Conservation (phyloP, 2,329 filamentous ascomycete species). For the Tolypocladium album region DNA sequence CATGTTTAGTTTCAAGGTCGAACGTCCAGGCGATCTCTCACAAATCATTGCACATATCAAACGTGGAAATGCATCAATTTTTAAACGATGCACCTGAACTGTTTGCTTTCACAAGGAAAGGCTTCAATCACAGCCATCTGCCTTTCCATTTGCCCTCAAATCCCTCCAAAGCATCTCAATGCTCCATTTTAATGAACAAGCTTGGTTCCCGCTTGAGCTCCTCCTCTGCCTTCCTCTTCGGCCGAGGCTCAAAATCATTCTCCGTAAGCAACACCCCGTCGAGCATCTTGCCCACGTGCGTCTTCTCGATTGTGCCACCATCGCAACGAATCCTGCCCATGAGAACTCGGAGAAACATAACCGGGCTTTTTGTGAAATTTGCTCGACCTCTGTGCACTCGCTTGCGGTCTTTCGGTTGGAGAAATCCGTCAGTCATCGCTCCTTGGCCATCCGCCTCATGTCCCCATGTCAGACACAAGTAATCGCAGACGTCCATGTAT, state of each 20-base stretch:
- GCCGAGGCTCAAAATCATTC: constrained; percentile 9
- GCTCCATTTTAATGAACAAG: background rate
- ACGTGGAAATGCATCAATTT: too few relatives aligned
- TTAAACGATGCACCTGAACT: too few relatives aligned
- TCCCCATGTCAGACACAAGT: constrained; percentile 35
- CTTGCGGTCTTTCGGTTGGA: constrained; percentile 5
- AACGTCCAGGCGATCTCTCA: too few relatives aligned
- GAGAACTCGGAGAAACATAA: constrained; percentile 25
- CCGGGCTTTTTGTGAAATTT: constrained; percentile 19
- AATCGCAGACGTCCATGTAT: constrained; percentile 40
- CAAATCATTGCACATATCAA: too few relatives aligned
- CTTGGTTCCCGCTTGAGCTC: background rate
- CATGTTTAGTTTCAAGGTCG: too few relatives aligned
- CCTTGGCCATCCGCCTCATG: constrained; percentile 10
- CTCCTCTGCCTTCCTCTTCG: background rate
- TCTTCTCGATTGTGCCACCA: constrained; percentile 26
- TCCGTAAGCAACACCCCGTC: constrained; percentile 15
- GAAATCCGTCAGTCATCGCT: constrained; percentile 21
- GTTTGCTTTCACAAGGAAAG: background rate
- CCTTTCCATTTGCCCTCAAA: background rate
- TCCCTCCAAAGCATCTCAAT: background rate
- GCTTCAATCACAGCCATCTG: background rate
- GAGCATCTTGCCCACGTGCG: constrained; percentile 28
- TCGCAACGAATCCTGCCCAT: constrained; percentile 24
- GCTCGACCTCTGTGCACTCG: constrained; percentile 9